phyloP scores from a whole-genome alignment of 148 eudicot genomes.

The Rhododendron griersonianum region DNA sequence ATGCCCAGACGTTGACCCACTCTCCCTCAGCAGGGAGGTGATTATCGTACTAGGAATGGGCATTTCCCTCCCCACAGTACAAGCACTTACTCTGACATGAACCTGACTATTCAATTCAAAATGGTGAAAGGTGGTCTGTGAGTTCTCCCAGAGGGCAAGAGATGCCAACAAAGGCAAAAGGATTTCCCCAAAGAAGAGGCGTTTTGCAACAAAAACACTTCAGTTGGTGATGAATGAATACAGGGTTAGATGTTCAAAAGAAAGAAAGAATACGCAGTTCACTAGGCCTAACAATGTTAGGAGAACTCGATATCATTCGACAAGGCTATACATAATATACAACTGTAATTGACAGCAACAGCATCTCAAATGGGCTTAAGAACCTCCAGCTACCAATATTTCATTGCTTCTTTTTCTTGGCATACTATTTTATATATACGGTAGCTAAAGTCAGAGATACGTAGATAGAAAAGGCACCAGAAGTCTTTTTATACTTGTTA shows the following conservation, averaged over 20 bases:
- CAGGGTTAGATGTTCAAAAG: not conserved
- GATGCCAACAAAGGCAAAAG: not conserved
- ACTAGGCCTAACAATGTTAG: not conserved
- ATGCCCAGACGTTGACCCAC: not conserved
- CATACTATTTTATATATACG: not conserved
- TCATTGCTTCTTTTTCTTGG: not conserved
- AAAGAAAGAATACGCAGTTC: not conserved
- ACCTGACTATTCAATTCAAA: not conserved
- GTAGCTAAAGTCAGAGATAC: not conserved
- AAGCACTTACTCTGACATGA: not conserved
- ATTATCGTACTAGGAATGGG: not conserved
- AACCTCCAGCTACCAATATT: conserved; percentile 1
- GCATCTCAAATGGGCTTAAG: not conserved
- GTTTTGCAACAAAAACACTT: not conserved
- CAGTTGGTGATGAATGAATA: not conserved
- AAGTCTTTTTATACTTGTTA: not conserved
- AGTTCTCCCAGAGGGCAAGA: not conserved
- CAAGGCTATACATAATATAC: not conserved
- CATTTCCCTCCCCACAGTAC: not conserved
- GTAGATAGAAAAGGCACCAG: not conserved
- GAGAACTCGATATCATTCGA: not conserved
- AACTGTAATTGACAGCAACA: not conserved
- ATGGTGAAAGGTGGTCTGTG: not conserved
- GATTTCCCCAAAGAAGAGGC: not conserved
- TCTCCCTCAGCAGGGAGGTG: not conserved